These are phyloP conservation scores for Flagelloscypha sp. DNA, from an alignment of 768 basidiomycete genomes.

Conservation along the genomic window DNA sequence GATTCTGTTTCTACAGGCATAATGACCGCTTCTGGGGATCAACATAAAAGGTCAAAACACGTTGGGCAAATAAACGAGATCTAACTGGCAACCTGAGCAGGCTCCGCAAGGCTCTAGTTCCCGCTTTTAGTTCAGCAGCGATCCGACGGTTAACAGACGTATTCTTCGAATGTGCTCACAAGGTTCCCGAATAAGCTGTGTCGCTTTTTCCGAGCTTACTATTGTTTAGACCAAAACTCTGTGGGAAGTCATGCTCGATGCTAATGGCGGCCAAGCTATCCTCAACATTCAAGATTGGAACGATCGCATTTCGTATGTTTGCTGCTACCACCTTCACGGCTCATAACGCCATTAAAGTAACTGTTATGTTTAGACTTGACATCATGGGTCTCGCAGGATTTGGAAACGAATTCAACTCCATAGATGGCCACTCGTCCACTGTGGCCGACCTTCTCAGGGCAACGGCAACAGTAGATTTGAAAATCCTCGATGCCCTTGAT, in stretches of 20 bases:
- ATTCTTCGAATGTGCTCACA: constrained; percentile 45
- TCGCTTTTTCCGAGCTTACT: neutral
- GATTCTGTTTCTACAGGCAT: too few relatives aligned
- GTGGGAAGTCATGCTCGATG: constrained; percentile 25
- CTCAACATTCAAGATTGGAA: too few relatives aligned
- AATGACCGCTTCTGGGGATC: constrained; percentile 35
- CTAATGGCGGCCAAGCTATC: constrained; percentile 14
- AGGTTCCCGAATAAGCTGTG: constrained; percentile 24
- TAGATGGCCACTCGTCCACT: constrained; percentile 37
- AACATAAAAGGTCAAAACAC: constrained; percentile 36
- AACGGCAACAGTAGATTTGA: constrained; percentile 19
- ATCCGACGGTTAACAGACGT: constrained; percentile 37
- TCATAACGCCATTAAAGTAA: too few relatives aligned
- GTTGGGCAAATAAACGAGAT: neutral
- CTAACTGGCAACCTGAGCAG: constrained; percentile 14
- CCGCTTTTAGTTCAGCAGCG: constrained; percentile 45
- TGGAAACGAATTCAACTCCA: constrained; percentile 45
- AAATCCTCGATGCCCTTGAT: constrained; percentile 20
- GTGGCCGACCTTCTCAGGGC: constrained; percentile 34
- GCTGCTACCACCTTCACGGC: too few relatives aligned
- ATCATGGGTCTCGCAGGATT: constrained; percentile 53
- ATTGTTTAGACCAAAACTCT: constrained; percentile 23
- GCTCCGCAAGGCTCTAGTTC: constrained; percentile 42
- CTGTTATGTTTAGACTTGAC: constrained; percentile 46
- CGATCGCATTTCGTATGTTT: too few relatives aligned